Evolutionary conservation across 108 stramenopile genomes (phyloP).

Genomic region (Nannochloropsis oceanica): DNA sequence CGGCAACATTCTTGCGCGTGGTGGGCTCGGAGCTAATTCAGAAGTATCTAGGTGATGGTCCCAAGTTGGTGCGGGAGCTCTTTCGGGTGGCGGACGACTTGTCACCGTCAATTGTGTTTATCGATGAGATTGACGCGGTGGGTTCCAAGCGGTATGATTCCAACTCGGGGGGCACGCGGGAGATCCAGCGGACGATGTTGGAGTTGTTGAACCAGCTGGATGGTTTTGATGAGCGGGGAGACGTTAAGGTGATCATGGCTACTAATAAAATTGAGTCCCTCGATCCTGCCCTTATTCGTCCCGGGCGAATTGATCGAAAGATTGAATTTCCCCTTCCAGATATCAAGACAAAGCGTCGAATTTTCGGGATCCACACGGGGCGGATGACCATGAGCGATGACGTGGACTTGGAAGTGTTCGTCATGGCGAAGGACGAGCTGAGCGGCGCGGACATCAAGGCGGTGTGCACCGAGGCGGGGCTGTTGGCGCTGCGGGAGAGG

Average conservation of each 20-base stretch:
- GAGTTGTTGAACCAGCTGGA: slow-evolving; percentile 97
- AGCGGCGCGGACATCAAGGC: slow-evolving; percentile 98
- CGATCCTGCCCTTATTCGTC: slow-evolving; percentile 94
- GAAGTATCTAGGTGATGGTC: slow-evolving; percentile 98
- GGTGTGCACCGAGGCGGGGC: slow-evolving; percentile 94
- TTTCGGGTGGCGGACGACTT: slow-evolving; percentile 92
- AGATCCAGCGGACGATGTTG: slow-evolving; percentile 99
- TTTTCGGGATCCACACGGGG: slow-evolving; percentile 93
- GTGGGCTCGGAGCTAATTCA: slow-evolving; percentile 96
- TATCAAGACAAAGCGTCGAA: slow-evolving; percentile 90
- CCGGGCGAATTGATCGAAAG: slow-evolving; percentile 98
- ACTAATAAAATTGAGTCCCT: slow-evolving; percentile 95
- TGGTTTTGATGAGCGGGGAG: slow-evolving; percentile 93
- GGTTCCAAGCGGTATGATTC: slow-evolving; percentile 95
- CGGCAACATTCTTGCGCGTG: slow-evolving; percentile 90
- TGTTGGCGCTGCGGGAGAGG: slow-evolving; percentile 93
- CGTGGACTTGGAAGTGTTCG: slow-evolving; percentile 91
- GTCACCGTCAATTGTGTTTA: slow-evolving; percentile 92
- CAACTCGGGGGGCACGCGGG: slow-evolving; percentile 76
- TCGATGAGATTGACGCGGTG: slow-evolving; percentile 98
- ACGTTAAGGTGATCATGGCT: slow-evolving; percentile 99
- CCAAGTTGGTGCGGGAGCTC: slow-evolving; percentile 95
- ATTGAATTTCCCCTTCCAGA: slow-evolving; percentile 98
- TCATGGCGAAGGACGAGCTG: slow-evolving; percentile 95
- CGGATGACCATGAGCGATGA: slow-evolving; percentile 85